phyloP scores from a whole-genome alignment of 2,329 filamentous ascomycete species.

The Fusarium chlamydosporum region DNA sequence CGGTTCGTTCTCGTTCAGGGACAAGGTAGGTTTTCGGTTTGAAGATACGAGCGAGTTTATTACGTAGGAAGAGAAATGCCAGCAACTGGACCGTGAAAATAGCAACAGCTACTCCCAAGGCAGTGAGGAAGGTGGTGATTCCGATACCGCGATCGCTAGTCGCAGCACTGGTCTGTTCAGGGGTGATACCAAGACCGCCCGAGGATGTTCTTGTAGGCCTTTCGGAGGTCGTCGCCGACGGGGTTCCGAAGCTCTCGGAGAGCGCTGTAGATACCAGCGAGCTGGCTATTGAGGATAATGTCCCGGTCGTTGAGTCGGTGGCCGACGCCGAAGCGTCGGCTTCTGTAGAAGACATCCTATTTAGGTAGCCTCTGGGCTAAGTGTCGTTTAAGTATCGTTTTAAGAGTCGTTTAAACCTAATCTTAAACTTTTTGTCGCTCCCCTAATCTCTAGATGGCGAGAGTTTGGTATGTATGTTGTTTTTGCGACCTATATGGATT shows the following conservation, averaged over 20 bases:
- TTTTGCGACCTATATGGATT: no score
- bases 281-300: conserved; percentile 31
- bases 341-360: conserved; percentile 30
- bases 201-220: conserved; percentile 22
- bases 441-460: no score
- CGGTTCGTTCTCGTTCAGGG: conserved; percentile 84
- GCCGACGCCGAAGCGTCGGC: conserved; percentile 35
- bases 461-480: no score
- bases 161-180: conserved; percentile 46
- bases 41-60: conserved; percentile 86
- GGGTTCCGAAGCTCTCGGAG: conserved; percentile 23
- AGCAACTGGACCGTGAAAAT: conserved; percentile 75
- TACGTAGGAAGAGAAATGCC: conserved; percentile 81
- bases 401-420: no score
- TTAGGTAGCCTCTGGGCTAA: no score
- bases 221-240: conserved; percentile 8
- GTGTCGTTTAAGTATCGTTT: no score
- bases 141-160: conserved; percentile 62
- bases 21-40: conserved; percentile 90
- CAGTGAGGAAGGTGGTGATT: conserved; percentile 70
- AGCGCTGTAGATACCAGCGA: conserved; percentile 28
- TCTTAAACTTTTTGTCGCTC: no score
- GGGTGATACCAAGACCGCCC: background rate
- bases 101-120: conserved; percentile 72
- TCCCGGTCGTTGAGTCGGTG: conserved; percentile 23